Evolutionary conservation across 495 filamentous ascomycete species (phyloP).

Genomic region (Astrocystis sublimbata): DNA sequence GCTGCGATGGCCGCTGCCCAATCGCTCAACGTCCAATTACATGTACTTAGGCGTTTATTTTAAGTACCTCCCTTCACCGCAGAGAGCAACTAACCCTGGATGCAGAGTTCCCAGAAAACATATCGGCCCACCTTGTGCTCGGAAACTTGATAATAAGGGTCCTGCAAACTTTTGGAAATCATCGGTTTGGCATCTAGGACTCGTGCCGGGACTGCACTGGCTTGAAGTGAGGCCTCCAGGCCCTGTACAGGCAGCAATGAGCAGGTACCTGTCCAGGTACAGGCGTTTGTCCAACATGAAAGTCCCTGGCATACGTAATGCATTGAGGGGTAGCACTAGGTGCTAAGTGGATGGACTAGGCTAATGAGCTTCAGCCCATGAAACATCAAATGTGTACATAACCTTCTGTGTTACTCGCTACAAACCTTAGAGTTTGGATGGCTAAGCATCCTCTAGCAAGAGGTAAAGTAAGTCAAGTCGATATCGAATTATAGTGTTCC

Average conservation of each 20-base stretch:
- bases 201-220: too few relatives aligned
- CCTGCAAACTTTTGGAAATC: background rate
- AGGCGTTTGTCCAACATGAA: too few relatives aligned
- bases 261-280: too few relatives aligned
- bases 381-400: background rate
- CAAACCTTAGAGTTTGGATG: too few relatives aligned
- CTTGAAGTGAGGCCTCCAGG: background rate
- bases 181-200: background rate
- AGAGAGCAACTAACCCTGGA: too few relatives aligned
- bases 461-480: too few relatives aligned
- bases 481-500: too few relatives aligned
- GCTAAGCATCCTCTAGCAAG: too few relatives aligned
- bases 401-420: background rate
- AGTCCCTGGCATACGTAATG: background rate
- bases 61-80: too few relatives aligned
- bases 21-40: background rate
- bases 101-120: too few relatives aligned
- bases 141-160: too few relatives aligned
- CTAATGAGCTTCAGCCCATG: background rate
- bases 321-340: constrained; percentile 1
- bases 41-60: background rate
- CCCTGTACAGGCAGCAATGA: background rate
- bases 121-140: too few relatives aligned
- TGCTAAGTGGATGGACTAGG: background rate
- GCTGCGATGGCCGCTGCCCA: background rate